Evolutionary conservation across 257 asterid genomes (phyloP).

Genomic region (Jacaranda copaia): DNA sequence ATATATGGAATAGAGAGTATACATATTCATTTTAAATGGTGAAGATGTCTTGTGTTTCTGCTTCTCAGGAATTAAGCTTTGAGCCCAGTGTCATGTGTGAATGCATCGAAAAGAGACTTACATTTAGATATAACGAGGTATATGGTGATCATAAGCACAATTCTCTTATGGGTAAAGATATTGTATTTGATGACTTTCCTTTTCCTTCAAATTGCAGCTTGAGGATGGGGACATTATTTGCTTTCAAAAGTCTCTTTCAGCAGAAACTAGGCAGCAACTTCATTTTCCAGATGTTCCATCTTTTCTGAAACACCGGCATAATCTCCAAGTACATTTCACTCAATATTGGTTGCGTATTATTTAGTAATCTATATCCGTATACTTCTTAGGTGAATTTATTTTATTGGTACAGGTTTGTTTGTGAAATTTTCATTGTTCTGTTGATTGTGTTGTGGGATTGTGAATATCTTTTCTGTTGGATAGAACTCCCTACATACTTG

Average conservation of each 20-base stretch:
- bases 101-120: constrained; percentile 34
- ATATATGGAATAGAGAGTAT: not conserved
- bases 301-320: constrained; percentile 41
- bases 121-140: constrained; percentile 48
- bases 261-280: constrained; percentile 22
- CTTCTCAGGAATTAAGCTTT: constrained; percentile 44
- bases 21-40: not conserved
- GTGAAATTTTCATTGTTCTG: not conserved
- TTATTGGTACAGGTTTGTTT: not conserved
- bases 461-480: constrained; percentile 3
- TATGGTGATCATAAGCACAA: constrained; percentile 2
- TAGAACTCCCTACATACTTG: not conserved
- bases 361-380: constrained; percentile 1
- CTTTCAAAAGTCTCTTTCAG: constrained; percentile 44
- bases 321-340: constrained; percentile 37
- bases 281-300: constrained; percentile 41
- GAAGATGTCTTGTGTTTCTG: not conserved
- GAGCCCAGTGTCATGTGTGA: constrained; percentile 47
- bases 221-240: constrained; percentile 50
- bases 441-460: not conserved
- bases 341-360: not conserved
- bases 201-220: constrained; percentile 36
- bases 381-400: not conserved
- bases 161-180: not conserved
- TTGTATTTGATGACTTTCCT: constrained; percentile 21